phyloP scores from a whole-genome alignment of 2,329 filamentous ascomycete species.

The Phyllosticta citriasiana region DNA sequence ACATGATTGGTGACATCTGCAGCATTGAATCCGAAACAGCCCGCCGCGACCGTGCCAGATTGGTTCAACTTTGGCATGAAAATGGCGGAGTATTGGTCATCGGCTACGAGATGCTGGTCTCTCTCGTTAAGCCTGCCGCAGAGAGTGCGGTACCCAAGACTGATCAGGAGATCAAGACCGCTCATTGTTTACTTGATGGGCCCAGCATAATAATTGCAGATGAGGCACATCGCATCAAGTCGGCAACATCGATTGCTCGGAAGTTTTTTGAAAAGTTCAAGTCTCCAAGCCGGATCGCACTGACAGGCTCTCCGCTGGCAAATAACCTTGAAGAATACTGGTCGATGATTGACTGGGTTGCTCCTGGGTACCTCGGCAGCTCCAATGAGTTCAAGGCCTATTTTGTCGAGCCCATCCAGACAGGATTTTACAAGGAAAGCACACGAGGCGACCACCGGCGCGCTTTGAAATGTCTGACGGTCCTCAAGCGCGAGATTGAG shows the following conservation, averaged over 20 bases:
- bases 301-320: constrained; percentile 78
- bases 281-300: constrained; percentile 63
- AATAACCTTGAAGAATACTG: constrained; percentile 81
- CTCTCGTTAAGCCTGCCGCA: constrained; percentile 20
- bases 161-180: constrained; percentile 17
- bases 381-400: constrained; percentile 55
- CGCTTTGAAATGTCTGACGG: constrained; percentile 56
- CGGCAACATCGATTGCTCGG: constrained; percentile 44
- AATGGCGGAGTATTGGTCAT: constrained; percentile 66
- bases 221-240: constrained; percentile 76
- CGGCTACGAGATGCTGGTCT: constrained; percentile 61
- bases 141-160: neutral
- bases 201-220: constrained; percentile 73
- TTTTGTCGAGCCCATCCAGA: constrained; percentile 64
- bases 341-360: constrained; percentile 80
- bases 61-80: constrained; percentile 45
- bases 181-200: constrained; percentile 39
- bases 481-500: constrained; percentile 60
- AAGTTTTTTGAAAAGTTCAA: constrained; percentile 48
- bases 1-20: constrained; percentile 46
- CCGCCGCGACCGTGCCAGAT: constrained; percentile 26
- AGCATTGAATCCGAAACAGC: constrained; percentile 41
- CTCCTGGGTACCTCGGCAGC: constrained; percentile 65
- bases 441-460: constrained; percentile 42
- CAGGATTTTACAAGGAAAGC: constrained; percentile 61